Conservation (phyloP, 1,139 yeast species). For the Debaryomycetaceae sp. region DNA sequence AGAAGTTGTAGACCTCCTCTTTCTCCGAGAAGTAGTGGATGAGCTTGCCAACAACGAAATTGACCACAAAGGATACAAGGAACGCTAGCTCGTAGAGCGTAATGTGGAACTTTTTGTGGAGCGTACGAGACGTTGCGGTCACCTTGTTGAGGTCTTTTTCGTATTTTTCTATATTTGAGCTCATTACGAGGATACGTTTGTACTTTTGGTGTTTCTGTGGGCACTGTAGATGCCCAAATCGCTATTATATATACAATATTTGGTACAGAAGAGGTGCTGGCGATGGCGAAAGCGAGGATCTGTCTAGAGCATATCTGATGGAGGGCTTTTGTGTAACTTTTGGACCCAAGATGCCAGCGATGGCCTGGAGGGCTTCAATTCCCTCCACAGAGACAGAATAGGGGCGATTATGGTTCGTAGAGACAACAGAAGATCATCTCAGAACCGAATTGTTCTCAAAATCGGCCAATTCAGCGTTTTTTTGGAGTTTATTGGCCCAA, state of each 20-base stretch:
- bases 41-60: conserved; percentile 29
- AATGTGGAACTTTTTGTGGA: conserved; percentile 8
- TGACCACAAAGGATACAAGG: conserved; percentile 27
- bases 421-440: too few relatives aligned
- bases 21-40: conserved; percentile 31
- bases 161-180: conserved; percentile 5
- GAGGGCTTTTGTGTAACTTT: too few relatives aligned
- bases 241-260: background rate
- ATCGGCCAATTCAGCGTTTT: too few relatives aligned
- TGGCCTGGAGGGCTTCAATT: too few relatives aligned
- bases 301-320: too few relatives aligned
- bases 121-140: background rate
- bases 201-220: background rate
- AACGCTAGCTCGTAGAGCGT: conserved; percentile 22
- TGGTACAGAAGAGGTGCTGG: background rate
- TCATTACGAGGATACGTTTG: background rate
- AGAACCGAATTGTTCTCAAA: too few relatives aligned
- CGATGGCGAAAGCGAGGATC: conserved; percentile 1
- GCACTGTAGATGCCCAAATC: background rate
- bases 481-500: too few relatives aligned
- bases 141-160: conserved; percentile 5
- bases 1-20: conserved; percentile 49
- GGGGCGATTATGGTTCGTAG: too few relatives aligned
- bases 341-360: too few relatives aligned
- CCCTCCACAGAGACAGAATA: too few relatives aligned